Base-by-base conservation (phyloP, 2,329 filamentous ascomycete genomes). In the Aspergillus sp. region DNA sequence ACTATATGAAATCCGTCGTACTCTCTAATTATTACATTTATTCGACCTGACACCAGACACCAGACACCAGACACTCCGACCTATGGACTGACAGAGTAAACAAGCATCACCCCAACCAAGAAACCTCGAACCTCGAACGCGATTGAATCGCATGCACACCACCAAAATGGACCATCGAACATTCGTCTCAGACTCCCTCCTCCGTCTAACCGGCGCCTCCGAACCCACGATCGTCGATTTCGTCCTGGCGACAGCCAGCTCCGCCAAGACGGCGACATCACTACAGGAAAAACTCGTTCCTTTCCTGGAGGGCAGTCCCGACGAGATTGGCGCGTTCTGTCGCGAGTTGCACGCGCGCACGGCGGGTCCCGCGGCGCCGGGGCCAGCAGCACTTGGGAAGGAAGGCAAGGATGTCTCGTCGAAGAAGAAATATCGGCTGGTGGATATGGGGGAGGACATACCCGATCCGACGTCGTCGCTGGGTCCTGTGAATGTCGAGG, bases 191-290 rank as follows among this genome's bases (percentile, higher is more conserved):
- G 74, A 77, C 57, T 70, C 73, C 46, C 67, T 77, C 46, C 68
- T 76, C 53, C 72, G 71, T 48, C 68, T 80, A 43, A 74, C 76
- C 34, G 77, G 76, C 51, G 77, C 73, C 42, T 78, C 76, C 35
- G 77, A 80, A 50, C 66, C 73, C 33, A 78, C 77, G 44, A 68
- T 77, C 43, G 64, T 80, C 50, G 77, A 80, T 62, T 80, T 79
- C 54, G 70, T 80, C 27, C 70, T 78, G 46, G 73, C 75, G 39
- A 78, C 76, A 10, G 76, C 77, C 7, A 66, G 65, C 53, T 69
- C 71, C 26, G 70, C 73, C 39, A 77, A 75, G 55, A 76, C 73
- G 2, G 59, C 70, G 5, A 60, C 61, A 4, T 63, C 70, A 28
- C 63, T 80, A 34, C 64, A 71, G 52, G 74, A 76, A 52, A 77